These are phyloP conservation scores for Solioccasus polychromus DNA, from an alignment of 768 basidiomycete species.

Conservation along the genomic window DNA sequence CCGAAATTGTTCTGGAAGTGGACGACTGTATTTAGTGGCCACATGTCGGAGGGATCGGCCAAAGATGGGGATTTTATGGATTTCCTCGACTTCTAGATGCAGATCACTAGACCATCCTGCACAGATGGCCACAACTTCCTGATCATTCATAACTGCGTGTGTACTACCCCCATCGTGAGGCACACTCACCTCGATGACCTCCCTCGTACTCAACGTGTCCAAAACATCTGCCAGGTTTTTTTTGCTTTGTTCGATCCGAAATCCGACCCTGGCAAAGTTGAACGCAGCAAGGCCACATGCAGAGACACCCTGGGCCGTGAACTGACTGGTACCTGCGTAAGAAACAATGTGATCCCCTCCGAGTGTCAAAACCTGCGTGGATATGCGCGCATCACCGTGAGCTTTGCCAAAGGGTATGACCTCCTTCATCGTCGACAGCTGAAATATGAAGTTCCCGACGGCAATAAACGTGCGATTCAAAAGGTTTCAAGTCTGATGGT, in stretches of 20 bases:
- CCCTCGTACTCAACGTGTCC: conserved; percentile 20
- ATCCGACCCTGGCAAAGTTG: conserved; percentile 56
- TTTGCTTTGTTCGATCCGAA: conserved; percentile 26
- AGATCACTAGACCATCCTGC: conserved; percentile 48
- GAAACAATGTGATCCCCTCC: conserved; percentile 42
- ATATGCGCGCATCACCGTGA: neutral
- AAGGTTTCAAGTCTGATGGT: too few species aligned
- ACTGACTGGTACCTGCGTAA: conserved; percentile 55
- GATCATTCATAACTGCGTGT: neutral
- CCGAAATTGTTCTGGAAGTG: conserved; percentile 38
- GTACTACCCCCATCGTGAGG: neutral
- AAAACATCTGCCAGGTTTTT: conserved; percentile 11
- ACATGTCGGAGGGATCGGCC: conserved; percentile 35
- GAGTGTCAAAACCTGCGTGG: conserved; percentile 15
- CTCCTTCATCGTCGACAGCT: neutral
- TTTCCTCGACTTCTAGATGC: conserved; percentile 59
- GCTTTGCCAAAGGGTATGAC: neutral
- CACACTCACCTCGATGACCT: conserved; percentile 26
- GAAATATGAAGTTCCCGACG: neutral
- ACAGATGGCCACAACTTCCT: conserved; percentile 61
- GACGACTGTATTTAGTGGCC: conserved; percentile 36
- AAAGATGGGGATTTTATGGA: conserved; percentile 49
- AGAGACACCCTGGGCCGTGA: conserved; percentile 42
- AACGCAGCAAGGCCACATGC: conserved; percentile 67
- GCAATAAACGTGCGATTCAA: neutral